phyloP scores from a whole-genome alignment of 345 rosid species.

The Rhodomyrtus tomentosa region DNA sequence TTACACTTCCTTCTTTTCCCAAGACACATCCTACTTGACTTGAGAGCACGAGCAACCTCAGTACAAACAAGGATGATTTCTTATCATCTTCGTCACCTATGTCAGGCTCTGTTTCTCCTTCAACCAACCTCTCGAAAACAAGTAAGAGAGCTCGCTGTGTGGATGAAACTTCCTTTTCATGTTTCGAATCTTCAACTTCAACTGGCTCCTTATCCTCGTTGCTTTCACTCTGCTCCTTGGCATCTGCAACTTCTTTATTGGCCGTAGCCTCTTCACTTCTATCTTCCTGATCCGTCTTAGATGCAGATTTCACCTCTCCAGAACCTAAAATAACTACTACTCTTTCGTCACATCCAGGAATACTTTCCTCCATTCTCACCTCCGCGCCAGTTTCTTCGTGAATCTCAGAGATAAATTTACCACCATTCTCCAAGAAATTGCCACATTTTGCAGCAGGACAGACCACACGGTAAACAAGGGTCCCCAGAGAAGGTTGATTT shows the following conservation, averaged over 20 bases:
- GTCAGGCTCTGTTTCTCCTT: conserved; percentile 17
- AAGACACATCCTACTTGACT: conserved; percentile 56
- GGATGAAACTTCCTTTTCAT: conserved; percentile 20
- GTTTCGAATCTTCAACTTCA: conserved; percentile 15
- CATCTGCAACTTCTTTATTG: conserved; percentile 7
- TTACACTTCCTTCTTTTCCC: conserved; percentile 59
- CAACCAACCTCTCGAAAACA: conserved; percentile 45
- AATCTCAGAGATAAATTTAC: conserved; percentile 26
- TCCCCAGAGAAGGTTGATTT: conserved; percentile 8
- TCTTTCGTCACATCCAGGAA: conserved; percentile 50
- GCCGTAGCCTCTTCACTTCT: conserved; percentile 6
- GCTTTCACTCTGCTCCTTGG: conserved; percentile 2
- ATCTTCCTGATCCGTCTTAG: not conserved
- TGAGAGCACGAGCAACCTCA: conserved; percentile 50
- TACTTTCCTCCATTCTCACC: conserved; percentile 40
- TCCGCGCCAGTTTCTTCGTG: conserved; percentile 35
- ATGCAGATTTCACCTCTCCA: conserved; percentile 7
- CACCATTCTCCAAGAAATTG: conserved; percentile 28
- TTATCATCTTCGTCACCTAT: conserved; percentile 22
- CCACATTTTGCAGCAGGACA: conserved; percentile 32
- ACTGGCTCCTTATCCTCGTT: conserved; percentile 15
- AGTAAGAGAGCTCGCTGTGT: conserved; percentile 47
- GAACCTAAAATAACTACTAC: conserved; percentile 28
- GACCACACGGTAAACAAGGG: conserved; percentile 26
- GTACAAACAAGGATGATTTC: conserved; percentile 14